These are phyloP conservation scores for Rhodomyrtus tomentosa DNA, from an alignment of 345 rosid genomes.

Conservation along the genomic window DNA sequence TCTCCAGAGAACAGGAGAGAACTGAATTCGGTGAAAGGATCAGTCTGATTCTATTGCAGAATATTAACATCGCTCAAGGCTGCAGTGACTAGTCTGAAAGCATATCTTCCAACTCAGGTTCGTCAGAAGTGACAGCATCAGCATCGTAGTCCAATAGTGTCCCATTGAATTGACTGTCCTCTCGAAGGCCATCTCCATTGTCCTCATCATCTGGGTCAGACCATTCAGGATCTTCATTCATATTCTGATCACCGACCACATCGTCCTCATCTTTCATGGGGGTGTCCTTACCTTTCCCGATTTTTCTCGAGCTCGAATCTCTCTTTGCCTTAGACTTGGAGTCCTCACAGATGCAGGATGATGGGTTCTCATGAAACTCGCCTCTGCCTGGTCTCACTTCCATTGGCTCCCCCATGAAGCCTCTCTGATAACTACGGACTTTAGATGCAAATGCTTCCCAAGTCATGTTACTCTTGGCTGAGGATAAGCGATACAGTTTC, in stretches of 20 bases:
- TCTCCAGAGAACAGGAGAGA: background rate
- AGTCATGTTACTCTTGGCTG: conserved; percentile 47
- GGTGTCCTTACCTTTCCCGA: conserved; percentile 27
- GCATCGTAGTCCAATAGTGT: conserved; percentile 48
- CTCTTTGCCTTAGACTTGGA: conserved; percentile 29
- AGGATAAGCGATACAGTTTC: conserved; percentile 65
- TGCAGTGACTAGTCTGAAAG: conserved; percentile 50
- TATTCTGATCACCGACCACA: conserved; percentile 24
- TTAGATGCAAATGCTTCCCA: conserved; percentile 87
- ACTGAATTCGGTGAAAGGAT: background rate
- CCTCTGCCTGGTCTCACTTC: conserved; percentile 94
- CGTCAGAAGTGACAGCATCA: conserved; percentile 32
- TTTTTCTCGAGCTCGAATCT: conserved; percentile 26
- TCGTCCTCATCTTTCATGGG: conserved; percentile 14
- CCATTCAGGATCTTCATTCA: conserved; percentile 49
- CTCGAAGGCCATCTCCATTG: conserved; percentile 27
- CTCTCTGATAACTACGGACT: conserved; percentile 65
- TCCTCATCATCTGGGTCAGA: conserved; percentile 62
- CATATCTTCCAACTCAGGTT: conserved; percentile 74
- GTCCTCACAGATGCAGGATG: conserved; percentile 78
- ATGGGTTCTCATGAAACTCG: conserved; percentile 96
- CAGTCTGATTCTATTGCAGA: background rate
- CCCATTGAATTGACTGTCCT: conserved; percentile 25
- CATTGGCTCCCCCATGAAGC: conserved; percentile 96
- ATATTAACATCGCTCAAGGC: background rate